Base-by-base conservation (phyloP, 129 eudicot genomes). In the Glebionis coronaria region DNA sequence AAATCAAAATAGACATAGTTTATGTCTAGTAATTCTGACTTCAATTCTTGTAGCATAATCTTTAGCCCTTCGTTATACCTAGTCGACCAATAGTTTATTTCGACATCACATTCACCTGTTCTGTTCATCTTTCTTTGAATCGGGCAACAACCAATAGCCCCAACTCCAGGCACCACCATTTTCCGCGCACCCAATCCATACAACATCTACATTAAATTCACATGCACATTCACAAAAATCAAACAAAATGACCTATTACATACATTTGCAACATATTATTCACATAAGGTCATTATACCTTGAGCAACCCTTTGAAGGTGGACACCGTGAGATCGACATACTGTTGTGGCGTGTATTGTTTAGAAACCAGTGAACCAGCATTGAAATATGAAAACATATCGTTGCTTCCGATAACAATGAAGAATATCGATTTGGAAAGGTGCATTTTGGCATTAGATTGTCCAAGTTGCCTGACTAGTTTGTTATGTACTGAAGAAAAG, bases 121-220 rank as follows among this genome's bases (percentile, higher is more conserved):
- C 55, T 63, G 44, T 71, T 84, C 23, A 11, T 38, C 52, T 28
- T 75, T 69, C 97, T 82, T 58, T 76, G 92, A 12, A 65, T 5
- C 15, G 97, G 98, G 53, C 81, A 75, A 56, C 98, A 93, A 49
- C 97, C 98, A 0, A 93, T 66, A 20, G 85, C 80, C 49, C 83
- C 79, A 6, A 81, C 40, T 13, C 96, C 98, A 0, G 77, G 31
- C 14, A 81, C 68, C 35, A 75, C 53, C 40, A 83, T 73, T 71
- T 88, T 93, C 2, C 95, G 78, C 2, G 72, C 92, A 9, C 98
- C 98, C 15, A 88, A 60, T 44, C 46, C 73, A 21, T 87, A 80
- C 56, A 88, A 54, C 9, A 16, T 56, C 96, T 86, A 47, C 61
- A 46, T 11, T 44, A 4, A 9, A 13, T 10, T 19, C 3, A 2